Evolutionary conservation across 306 rosid species (phyloP).

Genomic region (Abrus pulchellus): DNA sequence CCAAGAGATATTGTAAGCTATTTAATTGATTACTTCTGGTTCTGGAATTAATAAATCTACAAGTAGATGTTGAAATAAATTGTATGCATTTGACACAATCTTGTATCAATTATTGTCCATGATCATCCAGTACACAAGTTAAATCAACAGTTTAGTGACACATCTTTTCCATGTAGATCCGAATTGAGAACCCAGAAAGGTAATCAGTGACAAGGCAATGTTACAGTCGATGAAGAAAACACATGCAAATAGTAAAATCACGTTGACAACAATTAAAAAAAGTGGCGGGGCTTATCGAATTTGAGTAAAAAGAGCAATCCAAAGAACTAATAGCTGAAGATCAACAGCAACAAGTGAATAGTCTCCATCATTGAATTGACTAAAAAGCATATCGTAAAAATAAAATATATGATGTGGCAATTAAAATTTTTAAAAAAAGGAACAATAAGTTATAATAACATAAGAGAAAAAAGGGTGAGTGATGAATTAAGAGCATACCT

Average conservation of each 20-base stretch:
- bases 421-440: not conserved
- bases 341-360: not conserved
- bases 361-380: not conserved
- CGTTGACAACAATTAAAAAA: not conserved
- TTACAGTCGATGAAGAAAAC: not conserved
- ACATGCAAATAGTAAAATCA: not conserved
- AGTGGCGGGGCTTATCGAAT: not conserved
- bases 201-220: constrained; percentile 6
- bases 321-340: not conserved
- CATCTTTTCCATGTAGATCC: constrained; percentile 3
- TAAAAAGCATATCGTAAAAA: constrained; percentile 8
- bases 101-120: not conserved
- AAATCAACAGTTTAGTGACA: not conserved
- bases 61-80: not conserved
- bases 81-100: not conserved
- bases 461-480: not conserved
- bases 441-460: not conserved
- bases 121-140: not conserved
- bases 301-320: not conserved
- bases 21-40: not conserved
- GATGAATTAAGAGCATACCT: constrained; percentile 53
- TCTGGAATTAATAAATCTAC: not conserved
- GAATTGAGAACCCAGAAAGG: constrained; percentile 12
- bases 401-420: not conserved
- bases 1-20: not conserved